phyloP scores from a whole-genome alignment of 371 early-diverging fungal genomes.

The Mortierella polycephala region DNA sequence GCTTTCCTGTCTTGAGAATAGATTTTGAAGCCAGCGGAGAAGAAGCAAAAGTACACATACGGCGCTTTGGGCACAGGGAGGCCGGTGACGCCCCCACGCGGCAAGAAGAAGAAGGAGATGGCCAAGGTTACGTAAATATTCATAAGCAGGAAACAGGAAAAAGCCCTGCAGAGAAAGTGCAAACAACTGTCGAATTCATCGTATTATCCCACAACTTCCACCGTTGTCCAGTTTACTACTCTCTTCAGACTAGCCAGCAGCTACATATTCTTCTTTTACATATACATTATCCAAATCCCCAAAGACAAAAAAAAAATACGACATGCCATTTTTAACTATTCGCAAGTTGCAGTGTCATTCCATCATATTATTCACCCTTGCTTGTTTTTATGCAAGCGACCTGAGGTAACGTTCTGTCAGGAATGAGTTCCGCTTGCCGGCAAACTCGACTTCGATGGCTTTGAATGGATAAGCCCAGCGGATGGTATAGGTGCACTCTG shows the following conservation, averaged over 20 bases:
- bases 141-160: background rate
- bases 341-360: too few species aligned
- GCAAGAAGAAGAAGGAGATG: slow-evolving; percentile 55
- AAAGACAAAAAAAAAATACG: background rate
- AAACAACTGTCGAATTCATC: too few species aligned
- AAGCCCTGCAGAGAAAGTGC: too few species aligned
- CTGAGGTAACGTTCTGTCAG: slow-evolving; percentile 37
- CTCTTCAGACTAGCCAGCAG: too few species aligned
- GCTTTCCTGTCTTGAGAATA: background rate
- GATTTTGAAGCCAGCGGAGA: slow-evolving; percentile 63
- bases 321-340: background rate
- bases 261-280: background rate
- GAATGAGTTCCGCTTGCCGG: slow-evolving; percentile 19
- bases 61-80: slow-evolving; percentile 65
- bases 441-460: slow-evolving; percentile 28
- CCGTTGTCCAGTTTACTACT: too few species aligned
- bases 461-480: slow-evolving; percentile 26
- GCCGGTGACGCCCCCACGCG: slow-evolving; percentile 44
- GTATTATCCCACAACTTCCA: too few species aligned
- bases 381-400: background rate
- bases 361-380: background rate
- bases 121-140: slow-evolving; percentile 43
- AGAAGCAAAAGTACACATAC: slow-evolving; percentile 78
- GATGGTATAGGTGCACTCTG: slow-evolving; percentile 38
- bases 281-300: background rate